Percentiles rank a stretch among this genome's conserved stretches.
These are phyloP conservation scores for Melampsora larici-populina DNA, from an alignment of 1,284 basidiomycete genomes.

Conservation along the genomic window DNA sequence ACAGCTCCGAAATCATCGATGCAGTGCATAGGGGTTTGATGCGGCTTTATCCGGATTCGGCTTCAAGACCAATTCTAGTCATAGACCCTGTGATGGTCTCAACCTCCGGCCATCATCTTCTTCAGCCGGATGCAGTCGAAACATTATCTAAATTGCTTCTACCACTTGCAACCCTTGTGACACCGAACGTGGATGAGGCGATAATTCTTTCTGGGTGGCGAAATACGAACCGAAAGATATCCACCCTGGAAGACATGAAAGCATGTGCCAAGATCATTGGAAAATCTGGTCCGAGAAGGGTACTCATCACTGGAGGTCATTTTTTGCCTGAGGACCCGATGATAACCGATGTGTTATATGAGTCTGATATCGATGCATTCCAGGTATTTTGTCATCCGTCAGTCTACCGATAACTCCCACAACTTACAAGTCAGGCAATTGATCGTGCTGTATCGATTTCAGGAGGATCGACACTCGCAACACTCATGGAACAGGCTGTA, in stretches of 20 bases:
- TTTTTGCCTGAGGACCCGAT: conserved; percentile 55
- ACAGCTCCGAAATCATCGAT: conserved; percentile 18
- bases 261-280: conserved; percentile 62
- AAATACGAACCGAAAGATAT: conserved; percentile 54
- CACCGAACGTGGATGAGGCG: conserved; percentile 83
- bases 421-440: conserved; percentile 1
- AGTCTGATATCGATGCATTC: conserved; percentile 52
- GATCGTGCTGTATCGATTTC: conserved; percentile 43
- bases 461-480: conserved; percentile 60
- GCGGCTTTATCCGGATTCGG: conserved; percentile 1
- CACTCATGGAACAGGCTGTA: conserved; percentile 93
- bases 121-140: conserved; percentile 66
- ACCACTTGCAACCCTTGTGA: conserved; percentile 70
- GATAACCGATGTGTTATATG: conserved; percentile 58
- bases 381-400: conserved; percentile 52
- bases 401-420: not conserved
- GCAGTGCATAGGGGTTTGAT: conserved; percentile 5
- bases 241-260: conserved; percentile 65
- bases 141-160: conserved; percentile 66
- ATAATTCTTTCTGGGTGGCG: conserved; percentile 62
- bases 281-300: conserved; percentile 60
- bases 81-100: conserved; percentile 91
- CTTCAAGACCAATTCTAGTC: conserved; percentile 61
- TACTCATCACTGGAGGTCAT: conserved; percentile 88
- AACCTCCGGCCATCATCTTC: conserved; percentile 78